A percentile compares a stretch with the other conserved stretches of the same genome.
phyloP scores from a whole-genome alignment of 1,284 basidiomycete species.

The Tausonia pullulans region DNA sequence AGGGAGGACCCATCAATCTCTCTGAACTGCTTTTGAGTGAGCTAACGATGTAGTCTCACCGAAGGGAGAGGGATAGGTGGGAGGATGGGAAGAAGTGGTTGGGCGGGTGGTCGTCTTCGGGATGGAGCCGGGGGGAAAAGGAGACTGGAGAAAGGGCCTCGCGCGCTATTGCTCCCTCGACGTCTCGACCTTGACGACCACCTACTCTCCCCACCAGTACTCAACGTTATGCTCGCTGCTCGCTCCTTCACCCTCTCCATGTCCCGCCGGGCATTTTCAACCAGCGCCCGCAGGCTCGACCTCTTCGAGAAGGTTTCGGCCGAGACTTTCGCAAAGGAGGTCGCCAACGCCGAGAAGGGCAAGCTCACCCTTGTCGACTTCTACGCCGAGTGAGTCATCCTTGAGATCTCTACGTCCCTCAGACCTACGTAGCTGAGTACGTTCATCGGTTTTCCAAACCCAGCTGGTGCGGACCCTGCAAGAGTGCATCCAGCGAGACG shows the following conservation, averaged over 20 bases:
- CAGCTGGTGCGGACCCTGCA: background rate
- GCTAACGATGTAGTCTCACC: slow-evolving; percentile 46
- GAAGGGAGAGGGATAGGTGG: slow-evolving; percentile 6
- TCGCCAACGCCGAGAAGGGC: background rate
- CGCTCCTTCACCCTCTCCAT: background rate
- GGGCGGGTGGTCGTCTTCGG: background rate
- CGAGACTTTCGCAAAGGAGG: background rate
- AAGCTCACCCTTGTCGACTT: background rate
- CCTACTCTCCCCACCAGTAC: background rate
- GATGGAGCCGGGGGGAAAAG: background rate
- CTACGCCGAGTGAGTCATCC: background rate
- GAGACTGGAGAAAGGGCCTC: background rate
- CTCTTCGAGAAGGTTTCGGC: background rate
- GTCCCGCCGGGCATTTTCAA: background rate
- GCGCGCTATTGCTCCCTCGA: background rate
- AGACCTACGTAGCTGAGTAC: background rate
- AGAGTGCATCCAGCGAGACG: background rate
- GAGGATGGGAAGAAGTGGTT: slow-evolving; percentile 8
- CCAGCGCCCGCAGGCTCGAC: background rate
- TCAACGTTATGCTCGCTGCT: background rate
- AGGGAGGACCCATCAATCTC: slow-evolving; percentile 23
- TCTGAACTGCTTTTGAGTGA: too few species aligned
- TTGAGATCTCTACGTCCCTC: too few species aligned
- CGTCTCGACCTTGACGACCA: background rate
- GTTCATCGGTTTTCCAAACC: background rate